Conservation (phyloP, 352 stramenopile species). For the Phytophthora agathidicida region DNA sequence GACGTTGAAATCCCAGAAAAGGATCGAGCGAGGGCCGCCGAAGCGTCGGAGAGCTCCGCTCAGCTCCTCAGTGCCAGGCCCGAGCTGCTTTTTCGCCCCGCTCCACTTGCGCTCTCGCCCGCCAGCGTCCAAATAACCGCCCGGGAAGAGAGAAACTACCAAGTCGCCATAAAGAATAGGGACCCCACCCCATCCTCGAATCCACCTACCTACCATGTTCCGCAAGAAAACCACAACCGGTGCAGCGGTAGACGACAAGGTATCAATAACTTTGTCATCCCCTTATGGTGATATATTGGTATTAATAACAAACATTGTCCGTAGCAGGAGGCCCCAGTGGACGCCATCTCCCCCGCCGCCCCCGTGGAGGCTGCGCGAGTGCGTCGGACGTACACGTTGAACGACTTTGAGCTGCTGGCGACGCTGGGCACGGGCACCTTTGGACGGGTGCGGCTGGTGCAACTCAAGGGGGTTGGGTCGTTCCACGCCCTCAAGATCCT, state of each 20-base stretch:
- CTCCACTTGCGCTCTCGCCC: slow-evolving; percentile 28
- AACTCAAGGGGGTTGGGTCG: slow-evolving; percentile 56
- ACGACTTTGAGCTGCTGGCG: slow-evolving; percentile 81
- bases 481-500: slow-evolving; percentile 93
- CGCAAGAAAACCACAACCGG: slow-evolving; percentile 44
- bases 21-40: slow-evolving; percentile 24
- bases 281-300: not conserved
- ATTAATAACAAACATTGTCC: not conserved
- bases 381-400: slow-evolving; percentile 51
- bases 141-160: not conserved
- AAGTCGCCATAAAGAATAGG: no score
- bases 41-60: slow-evolving; percentile 35
- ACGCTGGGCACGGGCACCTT: slow-evolving; percentile 91
- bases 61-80: not conserved
- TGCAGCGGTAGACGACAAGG: slow-evolving; percentile 34
- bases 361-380: slow-evolving; percentile 36
- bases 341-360: slow-evolving; percentile 57
- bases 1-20: slow-evolving; percentile 6
- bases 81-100: no score
- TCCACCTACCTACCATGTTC: slow-evolving; percentile 37
- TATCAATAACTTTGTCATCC: not conserved
- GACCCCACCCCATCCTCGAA: no score
- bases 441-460: slow-evolving; percentile 85
- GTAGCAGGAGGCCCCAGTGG: slow-evolving; percentile 45
- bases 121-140: slow-evolving; percentile 25